Base-by-base conservation (phyloP, 2,329 filamentous ascomycete species). In the Hypoxylon sp. region DNA sequence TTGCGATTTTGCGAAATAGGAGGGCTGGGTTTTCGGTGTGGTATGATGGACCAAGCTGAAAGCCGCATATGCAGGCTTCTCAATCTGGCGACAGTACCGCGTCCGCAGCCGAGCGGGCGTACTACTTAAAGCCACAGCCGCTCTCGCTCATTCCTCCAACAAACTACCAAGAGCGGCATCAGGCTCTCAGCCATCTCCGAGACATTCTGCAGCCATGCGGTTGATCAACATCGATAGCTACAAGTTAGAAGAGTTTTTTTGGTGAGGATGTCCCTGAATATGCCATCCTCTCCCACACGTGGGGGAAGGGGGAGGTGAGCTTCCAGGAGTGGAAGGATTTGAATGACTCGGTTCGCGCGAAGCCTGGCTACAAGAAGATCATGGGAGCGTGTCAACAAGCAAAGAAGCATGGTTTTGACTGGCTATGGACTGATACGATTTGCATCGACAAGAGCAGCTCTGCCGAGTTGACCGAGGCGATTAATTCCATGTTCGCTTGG, bases 401-500 rank as follows among this genome's bases (percentile, higher is more conserved):
- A 24, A 31, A 17, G 11, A 19, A 1, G 13, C 35, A 53, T 11
- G 48, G 17, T 8, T 39, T 61, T 11, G 27, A 61, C 19, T 61
- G 57, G 57, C n/a, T 61, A 6, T 60, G 47, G 47, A 37, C 46
- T 6, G 57, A 60, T 31, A 52, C 57, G 24, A 52, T 44, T 3
- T 60, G 57, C 35, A 60, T 60, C 21, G 47, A 60, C 10, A 60
- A 52, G 47, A 46, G n/a, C 8, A 52, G 57, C 47, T 52, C 57
- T 2, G 35, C 48, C 2, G 57, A 60, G 11, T 17, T 52, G 27
- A 32, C 35, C 2, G 57, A 27, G 24, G 24, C 24, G 5, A 27
- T 27, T 5, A 27, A 27, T 27, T 27, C 24, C 24, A 27, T 27
- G 57, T 60, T 60, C 57, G n/a, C 17, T 4, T 60, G 57, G 57